phyloP scores from a whole-genome alignment of 2,329 filamentous ascomycete species.

The Bipolaris zeicola region DNA sequence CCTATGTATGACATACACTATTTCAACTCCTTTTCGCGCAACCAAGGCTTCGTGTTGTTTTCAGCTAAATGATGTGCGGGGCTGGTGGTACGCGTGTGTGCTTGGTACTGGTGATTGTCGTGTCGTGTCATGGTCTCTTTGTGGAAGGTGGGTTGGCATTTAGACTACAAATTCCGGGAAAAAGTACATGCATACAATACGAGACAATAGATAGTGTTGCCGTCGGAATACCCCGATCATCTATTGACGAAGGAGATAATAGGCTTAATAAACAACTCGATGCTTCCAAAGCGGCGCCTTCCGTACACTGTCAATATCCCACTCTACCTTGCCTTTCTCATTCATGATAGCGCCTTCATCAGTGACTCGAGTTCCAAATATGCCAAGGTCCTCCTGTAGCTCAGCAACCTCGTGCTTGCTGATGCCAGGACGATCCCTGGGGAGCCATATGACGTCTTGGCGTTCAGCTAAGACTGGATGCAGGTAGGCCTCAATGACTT shows the following conservation, averaged over 20 bases:
- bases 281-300: slow-evolving; percentile 11
- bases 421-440: slow-evolving; percentile 49
- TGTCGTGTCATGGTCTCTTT: not conserved
- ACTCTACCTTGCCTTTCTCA: slow-evolving; percentile 53
- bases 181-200: not conserved
- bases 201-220: too few species aligned
- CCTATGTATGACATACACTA: not conserved
- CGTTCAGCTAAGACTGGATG: slow-evolving; percentile 19
- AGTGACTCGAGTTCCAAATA: slow-evolving; percentile 47
- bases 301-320: slow-evolving; percentile 30
- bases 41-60: not conserved
- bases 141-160: not conserved
- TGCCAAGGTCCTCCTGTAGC: slow-evolving; percentile 40
- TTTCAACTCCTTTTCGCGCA: not conserved
- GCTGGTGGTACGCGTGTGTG: not conserved
- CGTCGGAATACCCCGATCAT: not conserved
- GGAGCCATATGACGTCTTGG: slow-evolving; percentile 19
- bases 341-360: slow-evolving; percentile 54
- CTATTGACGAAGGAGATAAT: not conserved
- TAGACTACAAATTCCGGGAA: not conserved
- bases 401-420: slow-evolving; percentile 50
- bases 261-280: slow-evolving; percentile 3
- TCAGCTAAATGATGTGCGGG: not conserved
- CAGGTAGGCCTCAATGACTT: slow-evolving; percentile 21
- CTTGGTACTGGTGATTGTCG: not conserved